These are phyloP conservation scores for Piper longum DNA, from an alignment of 164 flowering plant species.

Conservation along the genomic window DNA sequence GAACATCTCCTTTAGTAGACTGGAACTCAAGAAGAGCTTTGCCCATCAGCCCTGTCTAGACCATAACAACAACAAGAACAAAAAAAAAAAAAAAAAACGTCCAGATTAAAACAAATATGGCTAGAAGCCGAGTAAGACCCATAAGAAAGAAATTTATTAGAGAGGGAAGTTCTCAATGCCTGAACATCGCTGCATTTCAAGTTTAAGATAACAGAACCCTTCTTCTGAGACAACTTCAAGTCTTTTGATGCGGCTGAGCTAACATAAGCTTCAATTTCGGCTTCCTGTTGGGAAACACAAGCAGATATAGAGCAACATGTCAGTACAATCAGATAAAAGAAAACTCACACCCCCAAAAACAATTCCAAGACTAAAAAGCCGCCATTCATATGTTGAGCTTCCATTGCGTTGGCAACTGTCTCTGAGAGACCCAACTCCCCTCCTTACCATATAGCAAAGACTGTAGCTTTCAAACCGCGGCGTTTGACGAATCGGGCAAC, in stretches of 20 bases:
- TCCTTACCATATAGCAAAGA: background rate
- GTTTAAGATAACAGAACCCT: slow-evolving; percentile 72
- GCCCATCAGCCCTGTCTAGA: slow-evolving; percentile 86
- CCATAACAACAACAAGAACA: too few relatives aligned
- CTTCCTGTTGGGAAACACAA: slow-evolving; percentile 38
- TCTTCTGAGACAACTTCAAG: slow-evolving; percentile 62
- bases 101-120: background rate
- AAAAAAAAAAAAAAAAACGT: slow-evolving; percentile 6
- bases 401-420: background rate
- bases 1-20: slow-evolving; percentile 93
- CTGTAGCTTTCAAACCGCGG: background rate
- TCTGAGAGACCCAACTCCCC: background rate
- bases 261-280: slow-evolving; percentile 75
- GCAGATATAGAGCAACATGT: background rate
- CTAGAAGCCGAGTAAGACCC: background rate
- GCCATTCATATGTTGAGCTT: too few relatives aligned
- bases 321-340: background rate
- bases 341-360: background rate
- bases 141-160: background rate
- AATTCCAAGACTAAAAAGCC: background rate
- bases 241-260: slow-evolving; percentile 54
- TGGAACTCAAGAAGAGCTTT: slow-evolving; percentile 86
- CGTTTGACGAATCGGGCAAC: too few relatives aligned
- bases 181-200: slow-evolving; percentile 91
- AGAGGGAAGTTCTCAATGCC: slow-evolving; percentile 21